These are phyloP conservation scores for Sporobolomyces phaffii DNA, from an alignment of 768 basidiomycete genomes.

Conservation along the genomic window DNA sequence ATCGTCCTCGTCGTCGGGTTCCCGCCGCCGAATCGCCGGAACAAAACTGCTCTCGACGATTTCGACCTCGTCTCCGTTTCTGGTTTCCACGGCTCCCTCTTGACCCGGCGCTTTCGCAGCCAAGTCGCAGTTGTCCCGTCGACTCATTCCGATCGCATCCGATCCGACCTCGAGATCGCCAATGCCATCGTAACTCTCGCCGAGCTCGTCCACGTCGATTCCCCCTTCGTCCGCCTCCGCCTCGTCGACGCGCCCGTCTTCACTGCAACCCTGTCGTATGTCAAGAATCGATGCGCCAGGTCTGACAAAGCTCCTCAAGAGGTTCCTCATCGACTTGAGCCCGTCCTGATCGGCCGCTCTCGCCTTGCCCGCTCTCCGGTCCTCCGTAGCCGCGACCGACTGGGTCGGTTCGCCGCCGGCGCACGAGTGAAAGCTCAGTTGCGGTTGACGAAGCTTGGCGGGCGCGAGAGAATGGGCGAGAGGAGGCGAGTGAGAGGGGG, in stretches of 20 bases:
- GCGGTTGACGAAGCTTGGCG: neutral
- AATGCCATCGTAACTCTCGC: constrained; percentile 7
- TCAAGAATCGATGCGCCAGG: too few species aligned
- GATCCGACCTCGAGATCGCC: too few species aligned
- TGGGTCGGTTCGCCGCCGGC: neutral
- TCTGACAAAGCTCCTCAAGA: constrained; percentile 7
- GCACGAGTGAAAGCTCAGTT: neutral
- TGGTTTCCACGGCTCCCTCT: neutral
- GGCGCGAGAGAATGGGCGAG: neutral
- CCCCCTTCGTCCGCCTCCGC: too few species aligned
- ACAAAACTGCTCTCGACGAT: neutral
- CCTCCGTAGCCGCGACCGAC: too few species aligned
- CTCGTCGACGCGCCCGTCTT: neutral
- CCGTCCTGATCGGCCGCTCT: constrained; percentile 25
- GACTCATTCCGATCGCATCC: too few species aligned
- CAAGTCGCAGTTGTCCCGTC: too few species aligned
- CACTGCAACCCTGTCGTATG: too few species aligned
- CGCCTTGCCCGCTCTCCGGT: neutral
- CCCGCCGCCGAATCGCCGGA: neutral
- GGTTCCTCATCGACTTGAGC: neutral
- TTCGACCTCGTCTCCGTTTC: neutral
- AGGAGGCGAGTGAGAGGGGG: neutral
- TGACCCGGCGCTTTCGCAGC: too few species aligned
- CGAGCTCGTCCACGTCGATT: neutral
- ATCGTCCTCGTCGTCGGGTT: neutral